phyloP scores from a whole-genome alignment of 2,329 filamentous ascomycete genomes.

The Alternaria alternata region DNA sequence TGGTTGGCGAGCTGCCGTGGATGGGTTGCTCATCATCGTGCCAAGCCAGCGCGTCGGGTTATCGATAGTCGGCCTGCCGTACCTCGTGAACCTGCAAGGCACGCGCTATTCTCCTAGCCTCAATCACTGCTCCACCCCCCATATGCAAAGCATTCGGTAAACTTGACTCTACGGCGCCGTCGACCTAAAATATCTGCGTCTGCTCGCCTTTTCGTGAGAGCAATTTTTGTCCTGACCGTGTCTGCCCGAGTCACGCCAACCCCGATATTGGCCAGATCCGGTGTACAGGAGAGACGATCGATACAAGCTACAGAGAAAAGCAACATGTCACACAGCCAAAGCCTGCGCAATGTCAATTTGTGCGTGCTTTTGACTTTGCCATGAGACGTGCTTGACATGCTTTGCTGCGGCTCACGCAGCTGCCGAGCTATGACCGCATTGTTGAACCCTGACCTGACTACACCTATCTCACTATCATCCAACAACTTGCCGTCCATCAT shows the following conservation, averaged over 20 bases:
- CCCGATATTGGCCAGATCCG: background rate
- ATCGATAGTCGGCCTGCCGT: conserved; percentile 25
- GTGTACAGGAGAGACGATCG: background rate
- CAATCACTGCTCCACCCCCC: background rate
- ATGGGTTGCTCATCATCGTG: conserved; percentile 9
- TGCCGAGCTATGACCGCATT: conserved; percentile 32
- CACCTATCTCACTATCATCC: conserved; percentile 9
- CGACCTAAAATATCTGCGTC: background rate
- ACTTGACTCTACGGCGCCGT: background rate
- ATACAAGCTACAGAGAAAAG: background rate
- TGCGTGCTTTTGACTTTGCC: background rate
- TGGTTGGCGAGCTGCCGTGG: conserved; percentile 9
- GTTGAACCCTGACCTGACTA: conserved; percentile 16
- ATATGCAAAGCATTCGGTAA: conserved; percentile 1
- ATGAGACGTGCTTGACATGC: background rate
- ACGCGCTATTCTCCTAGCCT: conserved; percentile 11
- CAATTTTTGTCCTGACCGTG: background rate
- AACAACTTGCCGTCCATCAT: conserved; percentile 12
- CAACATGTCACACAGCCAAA: background rate
- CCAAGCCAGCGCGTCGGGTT: conserved; percentile 21
- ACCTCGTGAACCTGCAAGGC: conserved; percentile 16
- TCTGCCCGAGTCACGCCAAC: background rate
- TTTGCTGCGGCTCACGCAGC: conserved; percentile 6
- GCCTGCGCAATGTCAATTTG: background rate
- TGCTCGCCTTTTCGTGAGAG: too few relatives aligned